Evolutionary conservation across 176 grass and related monocot species (phyloP).

Genomic region (Ananas comosus): DNA sequence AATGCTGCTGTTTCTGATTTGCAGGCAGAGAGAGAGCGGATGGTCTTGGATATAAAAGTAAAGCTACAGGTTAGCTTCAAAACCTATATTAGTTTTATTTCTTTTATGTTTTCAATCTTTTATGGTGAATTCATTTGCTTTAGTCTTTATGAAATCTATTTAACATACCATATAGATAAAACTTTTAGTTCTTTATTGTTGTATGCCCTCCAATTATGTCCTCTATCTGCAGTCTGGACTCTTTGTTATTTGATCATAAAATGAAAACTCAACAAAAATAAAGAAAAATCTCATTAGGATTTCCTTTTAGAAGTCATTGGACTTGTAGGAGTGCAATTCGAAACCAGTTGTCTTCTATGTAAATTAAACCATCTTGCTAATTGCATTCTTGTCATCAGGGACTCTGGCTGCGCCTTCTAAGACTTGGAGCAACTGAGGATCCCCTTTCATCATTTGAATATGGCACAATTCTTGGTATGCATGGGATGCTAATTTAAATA

Average conservation of each 20-base stretch:
- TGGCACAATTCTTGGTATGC: conserved; percentile 96
- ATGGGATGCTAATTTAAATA: neutral
- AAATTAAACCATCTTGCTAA: conserved; percentile 14
- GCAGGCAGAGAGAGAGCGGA: conserved; percentile 89
- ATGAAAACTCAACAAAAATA: no score
- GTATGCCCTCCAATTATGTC: neutral
- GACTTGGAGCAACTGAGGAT: conserved; percentile 96
- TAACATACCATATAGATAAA: neutral
- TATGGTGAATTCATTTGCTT: neutral
- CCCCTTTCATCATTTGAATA: conserved; percentile 99
- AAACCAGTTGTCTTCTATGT: neutral
- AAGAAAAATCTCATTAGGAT: no score
- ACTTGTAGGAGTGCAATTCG: no score
- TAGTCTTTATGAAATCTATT: conserved; percentile 1
- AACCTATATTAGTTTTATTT: neutral
- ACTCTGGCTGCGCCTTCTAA: conserved; percentile 91
- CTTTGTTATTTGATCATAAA: neutral
- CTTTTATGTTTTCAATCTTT: neutral
- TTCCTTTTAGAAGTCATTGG: no score
- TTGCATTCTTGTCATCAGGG: conserved; percentile 50
- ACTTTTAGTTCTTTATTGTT: neutral
- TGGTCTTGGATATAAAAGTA: conserved; percentile 99
- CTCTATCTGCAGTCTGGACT: neutral
- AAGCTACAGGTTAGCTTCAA: conserved; percentile 78
- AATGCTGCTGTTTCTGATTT: conserved; percentile 25